phyloP scores from a whole-genome alignment of 768 basidiomycete species.

The Crassisporium funariophilum region DNA sequence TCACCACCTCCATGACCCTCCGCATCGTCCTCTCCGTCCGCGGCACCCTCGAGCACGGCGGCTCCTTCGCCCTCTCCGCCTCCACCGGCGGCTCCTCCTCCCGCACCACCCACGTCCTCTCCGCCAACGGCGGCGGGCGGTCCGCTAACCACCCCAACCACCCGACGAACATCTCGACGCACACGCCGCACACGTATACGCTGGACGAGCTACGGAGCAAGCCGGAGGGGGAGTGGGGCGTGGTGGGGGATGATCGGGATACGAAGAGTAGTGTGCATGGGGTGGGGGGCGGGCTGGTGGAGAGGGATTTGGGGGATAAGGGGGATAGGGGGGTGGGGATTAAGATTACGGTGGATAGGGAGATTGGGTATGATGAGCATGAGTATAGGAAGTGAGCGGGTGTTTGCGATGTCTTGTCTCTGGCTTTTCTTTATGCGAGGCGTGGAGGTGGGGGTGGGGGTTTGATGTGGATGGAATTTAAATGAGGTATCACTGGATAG shows the following conservation, averaged over 20 bases:
- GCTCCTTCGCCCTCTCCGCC: slow-evolving; percentile 63
- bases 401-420: no score
- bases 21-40: slow-evolving; percentile 84
- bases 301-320: slow-evolving; percentile 16
- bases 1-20: slow-evolving; percentile 86
- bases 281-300: slow-evolving; percentile 4
- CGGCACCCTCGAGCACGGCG: slow-evolving; percentile 72
- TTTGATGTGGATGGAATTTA: no score
- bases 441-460: no score
- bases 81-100: slow-evolving; percentile 45
- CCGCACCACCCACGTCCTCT: slow-evolving; percentile 53
- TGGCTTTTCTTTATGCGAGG: no score
- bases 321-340: slow-evolving; percentile 49
- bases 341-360: slow-evolving; percentile 58
- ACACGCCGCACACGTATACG: slow-evolving; percentile 48
- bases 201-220: slow-evolving; percentile 55
- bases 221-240: slow-evolving; percentile 48
- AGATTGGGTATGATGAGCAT: slow-evolving; percentile 51
- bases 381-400: slow-evolving; percentile 21
- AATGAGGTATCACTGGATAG: no score
- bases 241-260: slow-evolving; percentile 35
- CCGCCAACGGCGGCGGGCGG: slow-evolving; percentile 21
- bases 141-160: slow-evolving; percentile 25
- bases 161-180: slow-evolving; percentile 40
- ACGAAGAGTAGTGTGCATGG: slow-evolving; percentile 42